Evolutionary conservation across 2,329 filamentous ascomycete genomes (phyloP).

Genomic region (Aspergillus aculeatus): DNA sequence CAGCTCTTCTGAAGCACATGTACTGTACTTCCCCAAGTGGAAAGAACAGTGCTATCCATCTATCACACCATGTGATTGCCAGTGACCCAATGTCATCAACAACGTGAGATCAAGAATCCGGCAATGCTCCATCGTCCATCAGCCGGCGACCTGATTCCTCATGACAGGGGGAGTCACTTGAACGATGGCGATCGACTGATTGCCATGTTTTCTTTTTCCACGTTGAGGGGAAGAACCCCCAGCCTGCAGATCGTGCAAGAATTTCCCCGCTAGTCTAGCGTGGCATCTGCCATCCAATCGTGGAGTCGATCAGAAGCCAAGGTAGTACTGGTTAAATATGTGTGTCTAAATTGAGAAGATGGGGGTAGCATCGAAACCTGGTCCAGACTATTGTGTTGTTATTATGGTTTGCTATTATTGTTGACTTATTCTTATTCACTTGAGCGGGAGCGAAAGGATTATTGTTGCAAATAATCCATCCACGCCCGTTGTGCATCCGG

Average conservation of each 20-base stretch:
- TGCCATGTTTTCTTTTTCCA: background rate
- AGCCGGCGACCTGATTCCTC: background rate
- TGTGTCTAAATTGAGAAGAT: background rate
- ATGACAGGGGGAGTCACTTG: background rate
- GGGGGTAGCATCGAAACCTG: background rate
- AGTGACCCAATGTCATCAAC: background rate
- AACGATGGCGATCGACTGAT: background rate
- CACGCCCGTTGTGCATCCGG: too few species aligned
- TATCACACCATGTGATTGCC: background rate
- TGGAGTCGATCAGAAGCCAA: background rate
- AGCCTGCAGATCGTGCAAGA: slow-evolving; percentile 13
- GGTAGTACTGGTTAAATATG: slow-evolving; percentile 3
- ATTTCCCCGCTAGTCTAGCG: slow-evolving; percentile 12
- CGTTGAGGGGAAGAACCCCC: background rate
- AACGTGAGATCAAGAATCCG: background rate
- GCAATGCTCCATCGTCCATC: background rate
- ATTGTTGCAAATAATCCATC: too few species aligned
- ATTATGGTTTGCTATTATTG: too few species aligned
- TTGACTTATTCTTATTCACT: too few species aligned
- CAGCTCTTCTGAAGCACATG: background rate
- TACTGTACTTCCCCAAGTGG: background rate
- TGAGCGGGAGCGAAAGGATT: too few species aligned
- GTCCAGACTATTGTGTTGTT: too few species aligned
- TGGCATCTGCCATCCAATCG: slow-evolving; percentile 3
- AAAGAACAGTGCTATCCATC: background rate